Base-by-base conservation (phyloP, 2,329 filamentous ascomycete species). In the Cytospora chrysosperma region DNA sequence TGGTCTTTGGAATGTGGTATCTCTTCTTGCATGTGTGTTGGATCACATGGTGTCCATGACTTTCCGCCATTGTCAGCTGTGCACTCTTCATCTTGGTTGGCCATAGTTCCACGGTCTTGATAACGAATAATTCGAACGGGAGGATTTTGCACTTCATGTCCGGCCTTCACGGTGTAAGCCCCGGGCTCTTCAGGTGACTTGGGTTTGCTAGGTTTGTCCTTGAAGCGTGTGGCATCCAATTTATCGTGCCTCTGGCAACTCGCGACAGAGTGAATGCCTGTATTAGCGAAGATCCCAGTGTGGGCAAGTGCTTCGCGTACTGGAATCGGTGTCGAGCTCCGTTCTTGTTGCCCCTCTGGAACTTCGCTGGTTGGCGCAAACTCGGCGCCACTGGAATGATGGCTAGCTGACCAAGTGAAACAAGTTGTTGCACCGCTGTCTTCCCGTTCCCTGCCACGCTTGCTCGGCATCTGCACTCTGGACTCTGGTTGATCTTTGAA, bases 331-430 rank as follows among this genome's bases (percentile, higher is more conserved):
- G 37, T 61, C 7, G 56, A 50, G 13, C 26, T 58, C 17, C 7
- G 27, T 28, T 19, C 28, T 27, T 24, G 30, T 27, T 21, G 21
- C 17, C n/a, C 57, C 37, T 27, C 37, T 13, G 30, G 27, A 4
- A 17, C 2, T n/a, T 30, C 37, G 37, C 40, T 55, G 15, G 19
- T 10, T 13, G 17, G 34, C n/a, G 6, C 3, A 7, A 10, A 17
- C 19, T 32, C 19, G 34, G 12, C 30, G 12, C 26, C 32, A 54
- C 19, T 24, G 8, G 60, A 55, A 26, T 15, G 40, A 26, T 21
- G 24, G 52, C 68, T 70, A 21, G 58, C 68, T 37, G 70, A 70
- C 70, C 69, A 69, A n/a, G 66, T 69, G 30, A 64, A 58, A 52
- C 66, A 67, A 15, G 65, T 68, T 12, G 67, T 67, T 40, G 63